phyloP scores from a whole-genome alignment of 2,329 filamentous ascomycete species.

The Nigrograna mackinnonii region DNA sequence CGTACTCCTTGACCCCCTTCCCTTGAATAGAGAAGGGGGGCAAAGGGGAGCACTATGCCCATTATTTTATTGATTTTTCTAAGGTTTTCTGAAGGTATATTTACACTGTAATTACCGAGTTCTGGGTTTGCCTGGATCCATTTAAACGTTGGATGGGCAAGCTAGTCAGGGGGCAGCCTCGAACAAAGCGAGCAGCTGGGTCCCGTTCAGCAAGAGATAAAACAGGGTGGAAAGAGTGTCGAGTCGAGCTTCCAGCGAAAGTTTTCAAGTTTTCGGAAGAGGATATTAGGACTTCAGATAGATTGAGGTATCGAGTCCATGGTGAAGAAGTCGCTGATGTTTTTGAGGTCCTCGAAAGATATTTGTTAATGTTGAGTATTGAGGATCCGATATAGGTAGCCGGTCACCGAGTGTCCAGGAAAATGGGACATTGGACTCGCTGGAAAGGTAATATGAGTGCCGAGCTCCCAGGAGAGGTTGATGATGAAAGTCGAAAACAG shows the following conservation, averaged over 20 bases:
- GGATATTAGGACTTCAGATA: not conserved
- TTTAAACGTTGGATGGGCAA: not conserved
- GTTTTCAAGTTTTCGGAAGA: not conserved
- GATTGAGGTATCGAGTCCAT: not conserved
- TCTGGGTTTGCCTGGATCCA: not conserved
- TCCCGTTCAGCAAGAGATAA: no score
- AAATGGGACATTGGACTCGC: not conserved
- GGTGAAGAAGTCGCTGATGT: no score
- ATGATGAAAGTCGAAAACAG: no score
- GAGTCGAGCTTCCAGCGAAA: not conserved
- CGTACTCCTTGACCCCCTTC: slow-evolving; percentile 21
- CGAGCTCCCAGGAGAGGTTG: no score
- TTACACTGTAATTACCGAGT: not conserved
- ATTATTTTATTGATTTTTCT: slow-evolving; percentile 28
- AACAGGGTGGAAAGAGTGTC: no score
- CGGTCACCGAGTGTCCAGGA: not conserved
- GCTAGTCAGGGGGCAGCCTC: no score
- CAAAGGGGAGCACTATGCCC: slow-evolving; percentile 35
- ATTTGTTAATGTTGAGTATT: no score
- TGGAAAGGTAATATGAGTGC: no score
- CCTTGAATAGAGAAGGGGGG: not conserved
- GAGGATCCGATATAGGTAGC: no score
- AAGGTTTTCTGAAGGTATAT: not conserved
- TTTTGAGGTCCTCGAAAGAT: no score
- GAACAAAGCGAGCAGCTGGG: no score